These are phyloP conservation scores for Cladosporium sp. DNA, from an alignment of 2,329 filamentous ascomycete species.

Conservation along the genomic window DNA sequence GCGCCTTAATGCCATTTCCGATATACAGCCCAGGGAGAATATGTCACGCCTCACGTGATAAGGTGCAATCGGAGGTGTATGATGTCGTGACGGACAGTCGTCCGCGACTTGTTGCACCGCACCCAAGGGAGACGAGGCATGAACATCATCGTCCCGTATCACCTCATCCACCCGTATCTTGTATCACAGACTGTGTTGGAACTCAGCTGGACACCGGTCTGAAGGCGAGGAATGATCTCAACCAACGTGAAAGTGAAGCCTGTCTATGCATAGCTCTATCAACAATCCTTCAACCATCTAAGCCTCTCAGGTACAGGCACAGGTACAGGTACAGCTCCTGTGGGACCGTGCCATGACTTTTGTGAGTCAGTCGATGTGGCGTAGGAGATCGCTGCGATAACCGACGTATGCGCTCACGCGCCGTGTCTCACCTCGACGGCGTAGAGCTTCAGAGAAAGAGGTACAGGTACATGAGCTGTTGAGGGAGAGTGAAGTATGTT, in stretches of 20 bases:
- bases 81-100: slow-evolving; percentile 12
- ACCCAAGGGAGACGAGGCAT: not conserved
- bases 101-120: slow-evolving; percentile 13
- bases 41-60: not conserved
- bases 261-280: not conserved
- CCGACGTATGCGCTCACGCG: not conserved
- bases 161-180: not conserved
- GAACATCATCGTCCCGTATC: not conserved
- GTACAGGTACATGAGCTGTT: not conserved
- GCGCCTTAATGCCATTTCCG: not conserved
- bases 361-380: slow-evolving; percentile 20
- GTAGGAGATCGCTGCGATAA: slow-evolving; percentile 13
- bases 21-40: not conserved
- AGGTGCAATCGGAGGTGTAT: slow-evolving; percentile 3
- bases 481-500: not conserved
- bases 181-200: not conserved
- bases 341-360: slow-evolving; percentile 17
- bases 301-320: slow-evolving; percentile 6
- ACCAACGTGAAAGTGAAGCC: not conserved
- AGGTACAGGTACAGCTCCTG: not conserved
- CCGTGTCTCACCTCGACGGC: slow-evolving; percentile 9
- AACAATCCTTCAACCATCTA: not conserved
- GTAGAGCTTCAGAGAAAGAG: not conserved
- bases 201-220: not conserved
- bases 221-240: not conserved